Conservation (phyloP, 1,139 yeast genomes). For the Yamadazyma dendronema region DNA sequence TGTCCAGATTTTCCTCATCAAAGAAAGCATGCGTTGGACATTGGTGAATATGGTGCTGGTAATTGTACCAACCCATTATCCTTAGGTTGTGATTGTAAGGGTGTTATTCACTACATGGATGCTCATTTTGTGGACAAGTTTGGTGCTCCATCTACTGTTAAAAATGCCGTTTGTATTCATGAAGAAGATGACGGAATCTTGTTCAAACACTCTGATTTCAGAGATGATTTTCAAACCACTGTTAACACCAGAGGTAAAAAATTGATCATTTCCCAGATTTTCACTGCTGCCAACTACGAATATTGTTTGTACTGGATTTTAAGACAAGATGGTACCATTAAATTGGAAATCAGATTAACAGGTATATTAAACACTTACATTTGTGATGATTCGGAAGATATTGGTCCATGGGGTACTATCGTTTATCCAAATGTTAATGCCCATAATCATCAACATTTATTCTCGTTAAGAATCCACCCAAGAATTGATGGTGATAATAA, state of each 20-base stretch:
- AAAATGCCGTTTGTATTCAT: conserved; percentile 79
- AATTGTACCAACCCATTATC: conserved; percentile 77
- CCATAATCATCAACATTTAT: conserved; percentile 82
- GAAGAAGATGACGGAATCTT: conserved; percentile 81
- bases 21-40: conserved; percentile 81
- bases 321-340: conserved; percentile 81
- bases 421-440: conserved; percentile 82
- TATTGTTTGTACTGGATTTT: conserved; percentile 81
- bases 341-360: conserved; percentile 73
- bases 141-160: conserved; percentile 69
- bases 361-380: conserved; percentile 76
- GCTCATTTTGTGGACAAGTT: conserved; percentile 65
- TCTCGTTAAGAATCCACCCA: conserved; percentile 77
- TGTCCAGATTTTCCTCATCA: conserved; percentile 78
- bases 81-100: conserved; percentile 82
- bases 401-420: conserved; percentile 76
- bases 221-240: conserved; percentile 75
- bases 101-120: conserved; percentile 77
- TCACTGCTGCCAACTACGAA: conserved; percentile 85
- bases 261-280: conserved; percentile 72
- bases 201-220: conserved; percentile 79
- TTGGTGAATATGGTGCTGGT: conserved; percentile 88
- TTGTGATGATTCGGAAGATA: conserved; percentile 59
- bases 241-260: conserved; percentile 74
- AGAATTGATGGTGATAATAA: conserved; percentile 78